Conservation (phyloP, 495 filamentous ascomycete genomes). For the Neurospora tetrasperma region DNA sequence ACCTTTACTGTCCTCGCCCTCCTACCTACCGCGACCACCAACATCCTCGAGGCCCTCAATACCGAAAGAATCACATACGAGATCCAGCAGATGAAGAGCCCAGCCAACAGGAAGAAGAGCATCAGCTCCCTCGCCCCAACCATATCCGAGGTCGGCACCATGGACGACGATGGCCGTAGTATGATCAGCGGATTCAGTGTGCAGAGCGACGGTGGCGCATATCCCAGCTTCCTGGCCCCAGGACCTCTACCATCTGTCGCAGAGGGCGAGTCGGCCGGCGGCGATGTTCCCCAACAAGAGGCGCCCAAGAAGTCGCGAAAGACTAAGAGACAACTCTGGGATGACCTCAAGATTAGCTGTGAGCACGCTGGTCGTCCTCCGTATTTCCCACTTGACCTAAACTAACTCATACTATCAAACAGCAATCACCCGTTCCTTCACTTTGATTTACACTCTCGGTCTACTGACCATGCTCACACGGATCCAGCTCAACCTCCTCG, state of each 20-base stretch:
- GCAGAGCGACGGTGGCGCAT: conserved; percentile 66
- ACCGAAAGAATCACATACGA: conserved; percentile 85
- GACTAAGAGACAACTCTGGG: conserved; percentile 89
- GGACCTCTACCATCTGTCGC: conserved; percentile 24
- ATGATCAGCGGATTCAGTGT: conserved; percentile 47
- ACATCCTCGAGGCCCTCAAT: conserved; percentile 77
- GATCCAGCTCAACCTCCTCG: conserved; percentile 94
- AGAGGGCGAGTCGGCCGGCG: conserved; percentile 30
- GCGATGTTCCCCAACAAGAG: conserved; percentile 13
- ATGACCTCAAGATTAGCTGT: conserved; percentile 95
- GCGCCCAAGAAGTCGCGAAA: conserved; percentile 47
- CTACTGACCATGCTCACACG: conserved; percentile 86
- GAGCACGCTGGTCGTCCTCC: conserved; percentile 18
- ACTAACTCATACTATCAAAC: conserved; percentile 16
- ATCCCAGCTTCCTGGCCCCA: conserved; percentile 54
- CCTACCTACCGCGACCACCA: conserved; percentile 78
- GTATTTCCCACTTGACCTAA: background rate
- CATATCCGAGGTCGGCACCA: conserved; percentile 40
- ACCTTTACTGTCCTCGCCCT: conserved; percentile 96
- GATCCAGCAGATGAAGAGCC: conserved; percentile 83
- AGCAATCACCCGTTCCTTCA: conserved; percentile 88
- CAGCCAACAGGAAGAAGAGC: conserved; percentile 49
- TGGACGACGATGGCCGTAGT: conserved; percentile 74
- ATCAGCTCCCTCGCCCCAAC: conserved; percentile 57
- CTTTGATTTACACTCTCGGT: conserved; percentile 81